These are phyloP conservation scores for Aspergillus luchuensis DNA, from an alignment of 2,329 filamentous ascomycete genomes.

Conservation along the genomic window DNA sequence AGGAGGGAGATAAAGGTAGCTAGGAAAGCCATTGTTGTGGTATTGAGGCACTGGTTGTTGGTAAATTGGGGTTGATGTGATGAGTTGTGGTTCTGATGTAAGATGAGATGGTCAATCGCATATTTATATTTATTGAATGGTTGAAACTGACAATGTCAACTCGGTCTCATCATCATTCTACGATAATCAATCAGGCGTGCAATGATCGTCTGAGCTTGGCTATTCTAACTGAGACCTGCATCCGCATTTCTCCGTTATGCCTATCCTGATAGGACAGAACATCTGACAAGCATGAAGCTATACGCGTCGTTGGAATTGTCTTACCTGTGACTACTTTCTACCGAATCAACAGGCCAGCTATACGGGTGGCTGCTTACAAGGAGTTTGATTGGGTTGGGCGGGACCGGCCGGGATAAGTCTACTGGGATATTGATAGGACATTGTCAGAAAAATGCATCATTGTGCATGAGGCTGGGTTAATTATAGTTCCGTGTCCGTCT, in stretches of 20 bases:
- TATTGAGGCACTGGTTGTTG: no score
- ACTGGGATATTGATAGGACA: no score
- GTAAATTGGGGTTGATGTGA: neutral
- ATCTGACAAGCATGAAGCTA: neutral
- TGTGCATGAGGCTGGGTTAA: no score
- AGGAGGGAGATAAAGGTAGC: neutral
- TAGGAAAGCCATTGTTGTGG: neutral
- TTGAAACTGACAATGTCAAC: no score
- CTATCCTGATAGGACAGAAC: neutral
- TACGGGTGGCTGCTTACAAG: neutral
- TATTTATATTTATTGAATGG: no score
- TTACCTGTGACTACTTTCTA: neutral
- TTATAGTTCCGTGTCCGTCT: no score
- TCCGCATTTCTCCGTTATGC: neutral
- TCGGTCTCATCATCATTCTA: no score
- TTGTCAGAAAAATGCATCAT: no score
- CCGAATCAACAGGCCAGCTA: neutral
- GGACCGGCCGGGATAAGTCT: neutral
- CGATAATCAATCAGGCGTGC: neutral
- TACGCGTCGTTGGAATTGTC: neutral
- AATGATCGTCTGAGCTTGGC: neutral
- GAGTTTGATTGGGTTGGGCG: neutral
- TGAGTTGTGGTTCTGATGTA: neutral
- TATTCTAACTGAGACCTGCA: neutral
- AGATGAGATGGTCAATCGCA: no score